phyloP scores from a whole-genome alignment of 441 rosid genomes.

The Pelargonium citronellum region DNA sequence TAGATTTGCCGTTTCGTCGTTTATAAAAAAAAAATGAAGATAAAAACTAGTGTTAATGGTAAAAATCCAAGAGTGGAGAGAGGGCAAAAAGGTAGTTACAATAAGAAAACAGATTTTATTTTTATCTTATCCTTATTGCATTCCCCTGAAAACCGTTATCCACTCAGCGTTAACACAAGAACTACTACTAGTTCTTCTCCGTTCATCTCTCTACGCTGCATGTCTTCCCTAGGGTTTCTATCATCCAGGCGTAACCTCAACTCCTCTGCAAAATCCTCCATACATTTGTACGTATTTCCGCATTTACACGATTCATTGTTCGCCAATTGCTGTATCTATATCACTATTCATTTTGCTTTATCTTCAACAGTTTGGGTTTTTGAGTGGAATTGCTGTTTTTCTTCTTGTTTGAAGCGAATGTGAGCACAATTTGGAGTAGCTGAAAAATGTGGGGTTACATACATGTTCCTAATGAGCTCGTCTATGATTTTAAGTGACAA shows the following conservation, averaged over 20 bases:
- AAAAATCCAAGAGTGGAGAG: neutral
- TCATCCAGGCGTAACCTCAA: neutral
- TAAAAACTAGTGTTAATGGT: too few species aligned
- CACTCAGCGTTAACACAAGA: neutral
- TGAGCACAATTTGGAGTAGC: slow-evolving; percentile 8
- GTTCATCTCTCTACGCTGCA: neutral
- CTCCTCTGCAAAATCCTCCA: neutral
- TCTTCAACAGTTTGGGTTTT: neutral
- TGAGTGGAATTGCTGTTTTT: neutral
- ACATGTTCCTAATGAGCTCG: slow-evolving; percentile 65
- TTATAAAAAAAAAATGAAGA: too few species aligned
- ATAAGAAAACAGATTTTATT: neutral
- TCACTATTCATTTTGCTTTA: neutral
- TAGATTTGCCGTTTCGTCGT: too few species aligned
- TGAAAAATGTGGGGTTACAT: slow-evolving; percentile 48
- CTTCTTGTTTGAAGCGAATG: neutral
- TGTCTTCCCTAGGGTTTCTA: slow-evolving; percentile 3
- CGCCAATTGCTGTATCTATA: neutral
- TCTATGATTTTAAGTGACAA: slow-evolving; percentile 46
- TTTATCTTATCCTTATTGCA: neutral
- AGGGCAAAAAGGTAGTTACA: neutral
- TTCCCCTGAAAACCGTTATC: slow-evolving; percentile 4
- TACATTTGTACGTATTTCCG: neutral
- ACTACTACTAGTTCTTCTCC: neutral
- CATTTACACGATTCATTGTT: too few species aligned